phyloP scores from a whole-genome alignment of 2,329 filamentous ascomycete genomes.

The Fusarium torulosum region DNA sequence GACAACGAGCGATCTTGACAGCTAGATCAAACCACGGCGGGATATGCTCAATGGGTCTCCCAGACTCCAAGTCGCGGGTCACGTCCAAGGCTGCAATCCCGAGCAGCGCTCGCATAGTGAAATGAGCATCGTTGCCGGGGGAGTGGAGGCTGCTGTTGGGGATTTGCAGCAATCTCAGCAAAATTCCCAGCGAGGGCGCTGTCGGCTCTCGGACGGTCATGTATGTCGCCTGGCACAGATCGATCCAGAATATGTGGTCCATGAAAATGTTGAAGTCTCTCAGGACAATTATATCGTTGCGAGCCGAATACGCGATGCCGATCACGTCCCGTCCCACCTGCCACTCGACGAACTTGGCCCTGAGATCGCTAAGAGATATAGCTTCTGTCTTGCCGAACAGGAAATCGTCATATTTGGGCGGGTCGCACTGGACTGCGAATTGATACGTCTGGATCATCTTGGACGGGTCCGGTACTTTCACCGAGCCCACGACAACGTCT shows the following conservation, averaged over 20 bases:
- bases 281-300: slow-evolving; percentile 2
- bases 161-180: slow-evolving; percentile 11
- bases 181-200: neutral
- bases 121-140: slow-evolving; percentile 53
- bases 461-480: neutral
- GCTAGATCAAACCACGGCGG: slow-evolving; percentile 21
- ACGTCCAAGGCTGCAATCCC: slow-evolving; percentile 57
- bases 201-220: neutral
- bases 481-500: neutral
- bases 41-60: neutral
- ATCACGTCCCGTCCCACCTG: neutral
- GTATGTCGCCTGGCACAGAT: slow-evolving; percentile 13
- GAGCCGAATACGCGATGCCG: slow-evolving; percentile 7
- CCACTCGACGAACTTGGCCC: slow-evolving; percentile 3
- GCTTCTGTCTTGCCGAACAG: slow-evolving; percentile 16
- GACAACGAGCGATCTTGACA: slow-evolving; percentile 15
- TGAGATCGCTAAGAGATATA: neutral
- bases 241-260: neutral
- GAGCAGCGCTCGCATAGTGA: slow-evolving; percentile 50
- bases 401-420: slow-evolving; percentile 6
- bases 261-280: slow-evolving; percentile 5
- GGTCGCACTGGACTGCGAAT: slow-evolving; percentile 6
- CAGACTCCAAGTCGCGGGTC: neutral
- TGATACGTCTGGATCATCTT: slow-evolving; percentile 17
- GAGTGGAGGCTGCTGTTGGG: slow-evolving; percentile 18